phyloP scores from a whole-genome alignment of 495 filamentous ascomycete species.

The Amphirosellinia nigrospora region DNA sequence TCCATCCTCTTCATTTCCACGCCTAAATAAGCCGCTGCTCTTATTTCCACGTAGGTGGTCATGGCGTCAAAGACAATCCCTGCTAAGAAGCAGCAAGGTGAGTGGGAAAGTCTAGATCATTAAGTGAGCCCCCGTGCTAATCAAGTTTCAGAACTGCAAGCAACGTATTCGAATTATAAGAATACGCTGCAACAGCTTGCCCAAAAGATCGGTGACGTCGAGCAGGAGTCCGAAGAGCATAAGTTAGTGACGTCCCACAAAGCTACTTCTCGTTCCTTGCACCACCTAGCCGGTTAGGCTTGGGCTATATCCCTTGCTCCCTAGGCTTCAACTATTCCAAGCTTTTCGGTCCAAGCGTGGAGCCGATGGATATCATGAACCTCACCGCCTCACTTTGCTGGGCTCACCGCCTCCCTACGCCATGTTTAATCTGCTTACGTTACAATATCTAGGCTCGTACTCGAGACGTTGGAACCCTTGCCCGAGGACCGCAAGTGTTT shows the following conservation, averaged over 20 bases:
- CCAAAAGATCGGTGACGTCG: constrained; percentile 94
- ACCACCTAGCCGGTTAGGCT: constrained; percentile 29
- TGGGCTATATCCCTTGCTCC: constrained; percentile 24
- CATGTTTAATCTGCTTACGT: constrained; percentile 37
- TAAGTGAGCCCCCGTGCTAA: constrained; percentile 33
- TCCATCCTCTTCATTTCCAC: background rate
- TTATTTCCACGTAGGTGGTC: constrained; percentile 5
- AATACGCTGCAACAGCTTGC: constrained; percentile 92
- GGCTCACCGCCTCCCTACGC: constrained; percentile 45
- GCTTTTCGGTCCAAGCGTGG: constrained; percentile 28
- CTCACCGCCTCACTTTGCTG: constrained; percentile 37
- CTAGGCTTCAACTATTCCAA: constrained; percentile 28
- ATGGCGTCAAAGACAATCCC: constrained; percentile 53
- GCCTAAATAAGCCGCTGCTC: background rate
- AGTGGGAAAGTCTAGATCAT: constrained; percentile 23
- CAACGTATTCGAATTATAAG: constrained; percentile 94
- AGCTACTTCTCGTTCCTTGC: constrained; percentile 26
- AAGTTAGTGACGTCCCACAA: constrained; percentile 67
- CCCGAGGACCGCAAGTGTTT: constrained; percentile 92
- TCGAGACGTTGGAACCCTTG: constrained; percentile 89
- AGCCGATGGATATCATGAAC: constrained; percentile 32
- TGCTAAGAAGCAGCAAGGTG: constrained; percentile 86
- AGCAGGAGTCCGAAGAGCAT: constrained; percentile 96
- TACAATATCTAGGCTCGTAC: constrained; percentile 74
- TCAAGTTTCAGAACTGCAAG: constrained; percentile 77